These are phyloP conservation scores for Trichomonascaceae sp. DNA, from an alignment of 1,139 yeast genomes.

Conservation along the genomic window DNA sequence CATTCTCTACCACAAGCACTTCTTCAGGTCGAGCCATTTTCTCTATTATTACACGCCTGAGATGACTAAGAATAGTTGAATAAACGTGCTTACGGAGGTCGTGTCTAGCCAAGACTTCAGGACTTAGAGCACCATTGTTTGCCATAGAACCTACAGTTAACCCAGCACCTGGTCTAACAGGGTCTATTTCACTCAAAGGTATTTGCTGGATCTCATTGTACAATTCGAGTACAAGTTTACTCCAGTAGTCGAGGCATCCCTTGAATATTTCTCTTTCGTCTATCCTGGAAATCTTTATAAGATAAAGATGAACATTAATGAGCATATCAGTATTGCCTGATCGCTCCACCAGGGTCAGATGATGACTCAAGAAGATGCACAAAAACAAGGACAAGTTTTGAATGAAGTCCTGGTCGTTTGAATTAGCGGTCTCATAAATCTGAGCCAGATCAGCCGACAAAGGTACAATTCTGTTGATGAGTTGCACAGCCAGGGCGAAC, in stretches of 20 bases:
- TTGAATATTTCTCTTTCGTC: conserved; percentile 95
- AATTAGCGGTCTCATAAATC: conserved; percentile 67
- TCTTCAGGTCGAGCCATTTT: conserved; percentile 99
- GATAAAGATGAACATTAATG: conserved; percentile 68
- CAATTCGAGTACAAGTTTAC: conserved; percentile 68
- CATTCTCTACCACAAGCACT: conserved; percentile 92
- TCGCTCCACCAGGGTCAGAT: conserved; percentile 66
- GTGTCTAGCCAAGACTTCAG: conserved; percentile 64
- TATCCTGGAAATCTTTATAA: conserved; percentile 79
- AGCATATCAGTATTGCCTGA: conserved; percentile 56
- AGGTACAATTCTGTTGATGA: conserved; percentile 67
- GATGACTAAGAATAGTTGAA: conserved; percentile 63
- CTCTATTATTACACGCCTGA: conserved; percentile 87
- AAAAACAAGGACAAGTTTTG: conserved; percentile 94
- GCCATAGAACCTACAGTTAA: conserved; percentile 35
- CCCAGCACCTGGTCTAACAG: conserved; percentile 42
- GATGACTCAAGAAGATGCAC: conserved; percentile 76
- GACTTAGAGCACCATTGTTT: conserved; percentile 81
- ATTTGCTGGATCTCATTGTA: conserved; percentile 80
- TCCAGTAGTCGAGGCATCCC: conserved; percentile 94
- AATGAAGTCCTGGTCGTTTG: conserved; percentile 86
- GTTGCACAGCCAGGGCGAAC: conserved; percentile 71
- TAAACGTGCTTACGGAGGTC: conserved; percentile 86
- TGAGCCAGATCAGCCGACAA: conserved; percentile 64
- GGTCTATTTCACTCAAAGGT: conserved; percentile 66